A percentile compares a stretch with the other conserved stretches of the same genome.
These are phyloP conservation scores for Phallus indusiatus DNA, from an alignment of 768 basidiomycete species.

Conservation along the genomic window DNA sequence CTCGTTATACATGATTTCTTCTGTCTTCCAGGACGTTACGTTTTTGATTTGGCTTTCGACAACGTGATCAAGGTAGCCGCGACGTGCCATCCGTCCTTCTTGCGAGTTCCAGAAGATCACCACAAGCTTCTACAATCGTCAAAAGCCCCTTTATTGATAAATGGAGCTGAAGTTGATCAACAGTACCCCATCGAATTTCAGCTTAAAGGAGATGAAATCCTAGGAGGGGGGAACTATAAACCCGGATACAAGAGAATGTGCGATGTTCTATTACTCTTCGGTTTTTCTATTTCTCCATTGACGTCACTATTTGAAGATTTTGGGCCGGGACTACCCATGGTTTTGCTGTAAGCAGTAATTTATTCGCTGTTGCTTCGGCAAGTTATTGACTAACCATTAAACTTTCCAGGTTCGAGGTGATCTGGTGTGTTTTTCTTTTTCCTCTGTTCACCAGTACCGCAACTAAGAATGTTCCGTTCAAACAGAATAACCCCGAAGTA, in stretches of 20 bases:
- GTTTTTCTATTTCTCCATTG: not conserved
- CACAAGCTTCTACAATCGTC: conserved; percentile 22
- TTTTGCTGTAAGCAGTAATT: conserved; percentile 31
- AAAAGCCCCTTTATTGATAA: not conserved
- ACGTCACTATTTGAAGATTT: conserved; percentile 15
- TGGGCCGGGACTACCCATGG: conserved; percentile 43
- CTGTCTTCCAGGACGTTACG: conserved; percentile 35
- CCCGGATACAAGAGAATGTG: conserved; percentile 21
- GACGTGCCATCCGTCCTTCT: conserved; percentile 51
- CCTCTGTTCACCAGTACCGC: not conserved
- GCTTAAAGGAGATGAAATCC: conserved; percentile 37
- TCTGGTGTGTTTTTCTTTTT: conserved; percentile 6
- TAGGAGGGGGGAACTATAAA: conserved; percentile 35
- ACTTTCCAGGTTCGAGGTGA: conserved; percentile 30
- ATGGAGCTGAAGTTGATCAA: conserved; percentile 28
- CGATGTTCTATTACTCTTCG: not conserved
- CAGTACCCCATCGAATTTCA: conserved; percentile 41
- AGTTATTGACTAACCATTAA: not conserved
- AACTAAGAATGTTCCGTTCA: too few species aligned
- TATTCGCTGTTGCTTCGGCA: not conserved
- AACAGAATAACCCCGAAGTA: conserved; percentile 34
- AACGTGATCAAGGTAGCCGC: conserved; percentile 38
- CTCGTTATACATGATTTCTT: not conserved
- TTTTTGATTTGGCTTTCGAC: conserved; percentile 55
- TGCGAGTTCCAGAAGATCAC: conserved; percentile 50